phyloP scores from a whole-genome alignment of 2,329 filamentous ascomycete genomes.

The Cladosporium austrohemisphaericum region DNA sequence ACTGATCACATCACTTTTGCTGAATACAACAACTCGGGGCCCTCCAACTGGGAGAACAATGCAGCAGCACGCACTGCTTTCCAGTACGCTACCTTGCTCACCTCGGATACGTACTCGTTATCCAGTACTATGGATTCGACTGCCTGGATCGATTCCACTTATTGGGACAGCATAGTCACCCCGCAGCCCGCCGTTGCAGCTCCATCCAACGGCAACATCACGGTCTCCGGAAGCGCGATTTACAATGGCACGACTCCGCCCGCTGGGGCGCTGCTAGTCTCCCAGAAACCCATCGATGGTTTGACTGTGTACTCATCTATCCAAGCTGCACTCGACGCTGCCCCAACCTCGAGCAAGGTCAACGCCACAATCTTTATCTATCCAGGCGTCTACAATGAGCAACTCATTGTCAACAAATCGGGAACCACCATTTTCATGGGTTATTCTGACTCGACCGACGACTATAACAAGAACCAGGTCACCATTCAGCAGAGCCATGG shows the following conservation, averaged over 20 bases:
- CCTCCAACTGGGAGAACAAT: constrained; percentile 36
- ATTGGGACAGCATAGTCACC: constrained; percentile 37
- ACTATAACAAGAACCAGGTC: constrained; percentile 38
- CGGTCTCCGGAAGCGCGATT: constrained; percentile 26
- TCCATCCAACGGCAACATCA: constrained; percentile 26
- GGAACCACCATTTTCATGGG: constrained; percentile 40
- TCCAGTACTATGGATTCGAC: constrained; percentile 35
- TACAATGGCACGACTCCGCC: constrained; percentile 35
- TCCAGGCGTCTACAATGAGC: constrained; percentile 39
- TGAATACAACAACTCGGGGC: constrained; percentile 25
- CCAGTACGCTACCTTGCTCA: constrained; percentile 35
- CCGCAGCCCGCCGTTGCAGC: constrained; percentile 26
- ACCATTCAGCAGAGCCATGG: constrained; percentile 35
- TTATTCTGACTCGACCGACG: constrained; percentile 35
- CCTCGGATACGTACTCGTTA: constrained; percentile 35
- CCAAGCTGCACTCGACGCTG: constrained; percentile 35
- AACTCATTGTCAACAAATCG: constrained; percentile 37
- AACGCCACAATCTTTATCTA: constrained; percentile 41
- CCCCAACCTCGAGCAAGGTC: constrained; percentile 35
- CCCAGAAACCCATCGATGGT: constrained; percentile 35
- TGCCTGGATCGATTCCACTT: constrained; percentile 40
- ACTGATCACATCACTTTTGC: constrained; percentile 24
- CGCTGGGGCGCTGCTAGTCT: constrained; percentile 38
- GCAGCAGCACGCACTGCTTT: constrained; percentile 35
- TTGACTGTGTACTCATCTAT: constrained; percentile 37